Percentiles rank a stretch among this genome's conserved stretches.
phyloP scores from a whole-genome alignment of 805 yeast genomes.

The Candida chilensis region DNA sequence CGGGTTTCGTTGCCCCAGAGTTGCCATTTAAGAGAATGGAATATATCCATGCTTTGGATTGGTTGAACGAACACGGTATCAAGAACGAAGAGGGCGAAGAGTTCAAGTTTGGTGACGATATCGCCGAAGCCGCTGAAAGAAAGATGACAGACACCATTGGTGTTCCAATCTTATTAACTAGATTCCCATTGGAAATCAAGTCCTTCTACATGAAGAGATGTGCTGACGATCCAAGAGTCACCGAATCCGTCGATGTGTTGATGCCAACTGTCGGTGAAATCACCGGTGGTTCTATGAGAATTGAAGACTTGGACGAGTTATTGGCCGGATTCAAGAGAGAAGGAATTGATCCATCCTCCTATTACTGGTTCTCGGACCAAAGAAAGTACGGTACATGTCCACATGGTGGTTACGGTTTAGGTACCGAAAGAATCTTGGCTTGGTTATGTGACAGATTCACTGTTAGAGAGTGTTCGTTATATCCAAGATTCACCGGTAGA shows the following conservation, averaged over 20 bases:
- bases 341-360: slow-evolving; percentile 69
- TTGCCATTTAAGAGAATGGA: slow-evolving; percentile 88
- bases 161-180: slow-evolving; percentile 82
- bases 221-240: slow-evolving; percentile 83
- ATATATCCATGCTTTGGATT: slow-evolving; percentile 83
- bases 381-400: slow-evolving; percentile 97
- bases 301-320: slow-evolving; percentile 70
- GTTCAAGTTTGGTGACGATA: slow-evolving; percentile 97
- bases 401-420: slow-evolving; percentile 98
- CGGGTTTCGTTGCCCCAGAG: slow-evolving; percentile 74
- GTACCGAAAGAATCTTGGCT: slow-evolving; percentile 95
- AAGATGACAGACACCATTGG: slow-evolving; percentile 95
- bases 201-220: slow-evolving; percentile 97
- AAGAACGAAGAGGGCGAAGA: slow-evolving; percentile 90
- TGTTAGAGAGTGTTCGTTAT: slow-evolving; percentile 95
- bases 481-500: slow-evolving; percentile 97
- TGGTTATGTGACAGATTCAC: slow-evolving; percentile 98
- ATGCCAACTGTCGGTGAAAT: slow-evolving; percentile 99
- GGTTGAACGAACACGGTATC: slow-evolving; percentile 94
- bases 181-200: slow-evolving; percentile 96
- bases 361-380: slow-evolving; percentile 95
- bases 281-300: slow-evolving; percentile 99
- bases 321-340: slow-evolving; percentile 91
- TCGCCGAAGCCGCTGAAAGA: slow-evolving; percentile 99
- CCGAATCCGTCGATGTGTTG: slow-evolving; percentile 95